These are phyloP conservation scores for Syzygium aqueum DNA, from an alignment of 345 rosid genomes.

Conservation along the genomic window DNA sequence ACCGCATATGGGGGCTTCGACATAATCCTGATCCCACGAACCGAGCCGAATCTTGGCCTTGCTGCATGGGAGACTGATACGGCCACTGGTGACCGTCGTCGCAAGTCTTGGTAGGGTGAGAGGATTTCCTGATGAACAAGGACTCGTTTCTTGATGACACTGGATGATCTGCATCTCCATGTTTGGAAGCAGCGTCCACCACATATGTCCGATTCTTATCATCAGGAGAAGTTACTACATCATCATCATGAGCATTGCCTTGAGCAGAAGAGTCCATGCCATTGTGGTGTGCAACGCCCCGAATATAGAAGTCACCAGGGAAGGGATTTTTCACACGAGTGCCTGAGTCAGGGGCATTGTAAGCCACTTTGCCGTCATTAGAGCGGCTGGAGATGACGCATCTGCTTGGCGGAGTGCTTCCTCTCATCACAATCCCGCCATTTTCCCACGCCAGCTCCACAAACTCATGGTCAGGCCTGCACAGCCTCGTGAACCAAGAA, in stretches of 20 bases:
- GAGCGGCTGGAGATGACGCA: neutral
- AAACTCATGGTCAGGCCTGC: constrained; percentile 33
- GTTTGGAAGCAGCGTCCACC: neutral
- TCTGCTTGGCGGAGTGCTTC: neutral
- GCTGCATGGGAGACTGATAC: neutral
- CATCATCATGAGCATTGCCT: neutral
- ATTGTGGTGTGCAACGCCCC: neutral
- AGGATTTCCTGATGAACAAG: neutral
- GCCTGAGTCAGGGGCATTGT: neutral
- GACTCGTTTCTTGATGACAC: neutral
- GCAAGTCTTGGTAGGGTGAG: neutral
- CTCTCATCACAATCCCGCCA: constrained; percentile 15
- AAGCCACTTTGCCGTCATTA: neutral
- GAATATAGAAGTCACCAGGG: neutral
- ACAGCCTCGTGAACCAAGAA: neutral
- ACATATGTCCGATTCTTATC: neutral
- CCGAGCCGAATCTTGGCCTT: neutral
- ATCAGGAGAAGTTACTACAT: neutral
- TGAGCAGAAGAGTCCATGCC: neutral
- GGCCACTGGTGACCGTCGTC: neutral
- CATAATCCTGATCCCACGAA: neutral
- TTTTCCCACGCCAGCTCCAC: constrained; percentile 30
- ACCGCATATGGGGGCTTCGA: neutral
- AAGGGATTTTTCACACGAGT: neutral
- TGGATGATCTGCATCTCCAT: neutral